Percentiles rank a stretch among this genome's conserved stretches.
These are phyloP conservation scores for Diaporthe velutina DNA, from an alignment of 2,329 filamentous ascomycete genomes.

Conservation along the genomic window DNA sequence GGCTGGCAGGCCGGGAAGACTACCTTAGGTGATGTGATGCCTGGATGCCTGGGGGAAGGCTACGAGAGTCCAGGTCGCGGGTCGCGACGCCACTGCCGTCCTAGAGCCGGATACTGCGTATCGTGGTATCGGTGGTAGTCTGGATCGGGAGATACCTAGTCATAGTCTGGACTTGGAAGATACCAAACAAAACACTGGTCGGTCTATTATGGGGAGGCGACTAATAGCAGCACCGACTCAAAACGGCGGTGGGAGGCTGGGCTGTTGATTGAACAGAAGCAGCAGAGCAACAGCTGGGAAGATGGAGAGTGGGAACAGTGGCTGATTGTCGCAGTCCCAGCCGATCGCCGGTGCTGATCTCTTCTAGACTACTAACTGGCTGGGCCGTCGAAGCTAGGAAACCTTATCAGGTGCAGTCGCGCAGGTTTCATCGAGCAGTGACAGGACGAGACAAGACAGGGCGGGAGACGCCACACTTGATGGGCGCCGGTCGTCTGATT, in stretches of 20 bases:
- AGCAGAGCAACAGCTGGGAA: background rate
- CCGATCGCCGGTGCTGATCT: slow-evolving; percentile 25
- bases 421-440: slow-evolving; percentile 28
- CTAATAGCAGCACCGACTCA: slow-evolving; percentile 26
- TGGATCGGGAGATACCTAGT: too few relatives aligned
- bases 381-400: slow-evolving; percentile 3
- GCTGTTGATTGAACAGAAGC: background rate
- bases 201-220: slow-evolving; percentile 24
- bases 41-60: too few relatives aligned
- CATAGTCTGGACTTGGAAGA: too few relatives aligned
- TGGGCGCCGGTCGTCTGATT: slow-evolving; percentile 25
- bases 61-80: background rate
- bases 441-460: slow-evolving; percentile 18
- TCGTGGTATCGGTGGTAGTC: background rate
- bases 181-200: background rate
- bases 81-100: slow-evolving; percentile 6
- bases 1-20: background rate
- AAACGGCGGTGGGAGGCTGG: slow-evolving; percentile 16
- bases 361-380: background rate
- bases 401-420: slow-evolving; percentile 12
- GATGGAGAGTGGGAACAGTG: slow-evolving; percentile 5
- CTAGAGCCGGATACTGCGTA: background rate
- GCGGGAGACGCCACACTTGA: slow-evolving; percentile 16
- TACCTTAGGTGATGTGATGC: background rate
- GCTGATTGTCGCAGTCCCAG: slow-evolving; percentile 24